Evolutionary conservation across 2,329 filamentous ascomycete genomes (phyloP).

Genomic region (Xylaria sp.): DNA sequence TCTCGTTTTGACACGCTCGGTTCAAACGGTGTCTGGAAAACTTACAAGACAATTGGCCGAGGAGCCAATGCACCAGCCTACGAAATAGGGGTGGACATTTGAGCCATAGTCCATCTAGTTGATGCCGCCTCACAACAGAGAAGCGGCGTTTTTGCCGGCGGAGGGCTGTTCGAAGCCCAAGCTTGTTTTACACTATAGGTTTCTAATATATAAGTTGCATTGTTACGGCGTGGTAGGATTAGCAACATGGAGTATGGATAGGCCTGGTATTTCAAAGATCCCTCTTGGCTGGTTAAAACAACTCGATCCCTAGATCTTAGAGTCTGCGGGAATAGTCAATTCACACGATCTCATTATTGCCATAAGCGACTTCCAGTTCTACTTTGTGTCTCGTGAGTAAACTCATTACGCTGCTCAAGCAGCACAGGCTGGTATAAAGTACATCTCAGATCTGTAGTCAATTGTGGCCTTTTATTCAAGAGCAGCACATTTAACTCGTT

Average conservation of each 20-base stretch:
- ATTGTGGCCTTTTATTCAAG: too few species aligned
- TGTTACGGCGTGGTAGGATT: conserved; percentile 34
- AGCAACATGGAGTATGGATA: conserved; percentile 31
- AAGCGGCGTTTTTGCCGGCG: neutral
- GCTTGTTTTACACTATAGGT: conserved; percentile 26
- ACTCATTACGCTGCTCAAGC: neutral
- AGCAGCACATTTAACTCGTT: too few species aligned
- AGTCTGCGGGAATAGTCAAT: conserved; percentile 16
- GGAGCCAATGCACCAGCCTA: conserved; percentile 54
- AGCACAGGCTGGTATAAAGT: neutral
- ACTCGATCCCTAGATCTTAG: conserved; percentile 11
- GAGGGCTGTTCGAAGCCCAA: neutral
- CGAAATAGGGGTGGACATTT: conserved; percentile 43
- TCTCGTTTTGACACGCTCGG: conserved; percentile 67
- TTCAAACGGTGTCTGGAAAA: conserved; percentile 61
- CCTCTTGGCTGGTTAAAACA: conserved; percentile 26
- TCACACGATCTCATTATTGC: conserved; percentile 7
- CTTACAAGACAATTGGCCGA: conserved; percentile 65
- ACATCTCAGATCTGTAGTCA: neutral
- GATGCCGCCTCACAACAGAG: conserved; percentile 1
- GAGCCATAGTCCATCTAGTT: conserved; percentile 7
- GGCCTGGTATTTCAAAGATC: conserved; percentile 22
- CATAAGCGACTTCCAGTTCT: neutral
- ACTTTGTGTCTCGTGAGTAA: neutral
- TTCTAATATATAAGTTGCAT: conserved; percentile 33